These are phyloP conservation scores for Heritiera littoralis DNA, from an alignment of 345 rosid species.

Conservation along the genomic window DNA sequence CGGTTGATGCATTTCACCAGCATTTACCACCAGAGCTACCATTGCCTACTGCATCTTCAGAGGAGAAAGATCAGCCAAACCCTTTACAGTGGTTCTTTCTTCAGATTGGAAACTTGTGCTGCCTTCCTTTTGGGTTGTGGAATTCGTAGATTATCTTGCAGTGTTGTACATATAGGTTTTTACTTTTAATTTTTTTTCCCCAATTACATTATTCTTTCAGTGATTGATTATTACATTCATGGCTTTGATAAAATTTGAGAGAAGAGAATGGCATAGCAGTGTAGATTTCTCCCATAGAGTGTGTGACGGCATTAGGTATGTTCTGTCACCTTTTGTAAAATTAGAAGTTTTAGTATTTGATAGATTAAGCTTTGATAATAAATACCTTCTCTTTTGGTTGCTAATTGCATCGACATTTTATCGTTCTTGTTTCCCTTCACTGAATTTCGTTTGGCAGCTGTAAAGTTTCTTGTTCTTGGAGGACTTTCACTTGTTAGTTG, in stretches of 20 bases:
- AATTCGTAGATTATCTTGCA: slow-evolving; percentile 22
- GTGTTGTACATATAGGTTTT: slow-evolving; percentile 22
- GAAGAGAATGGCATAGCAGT: too few species aligned
- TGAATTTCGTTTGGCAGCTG: not conserved
- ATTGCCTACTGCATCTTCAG: slow-evolving; percentile 38
- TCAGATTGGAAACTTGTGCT: slow-evolving; percentile 68
- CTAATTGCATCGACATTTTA: not conserved
- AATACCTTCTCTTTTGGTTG: not conserved
- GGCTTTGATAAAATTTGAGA: not conserved
- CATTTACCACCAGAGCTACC: slow-evolving; percentile 81
- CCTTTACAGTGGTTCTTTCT: slow-evolving; percentile 62
- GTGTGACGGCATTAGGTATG: not conserved
- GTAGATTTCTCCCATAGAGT: not conserved
- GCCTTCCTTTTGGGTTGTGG: slow-evolving; percentile 48
- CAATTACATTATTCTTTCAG: slow-evolving; percentile 18
- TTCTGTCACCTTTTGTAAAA: slow-evolving; percentile 14
- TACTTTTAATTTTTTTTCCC: slow-evolving; percentile 15
- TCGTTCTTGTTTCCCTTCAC: not conserved
- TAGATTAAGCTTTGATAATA: slow-evolving; percentile 4
- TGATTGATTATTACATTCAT: slow-evolving; percentile 47
- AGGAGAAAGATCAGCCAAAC: slow-evolving; percentile 49
- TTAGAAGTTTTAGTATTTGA: not conserved
- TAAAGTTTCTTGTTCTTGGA: not conserved
- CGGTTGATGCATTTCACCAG: slow-evolving; percentile 86
- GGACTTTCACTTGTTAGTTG: not conserved